These are phyloP conservation scores for Cutaneotrichosporon daszewskae DNA, from an alignment of 1,284 basidiomycete species.

Conservation along the genomic window DNA sequence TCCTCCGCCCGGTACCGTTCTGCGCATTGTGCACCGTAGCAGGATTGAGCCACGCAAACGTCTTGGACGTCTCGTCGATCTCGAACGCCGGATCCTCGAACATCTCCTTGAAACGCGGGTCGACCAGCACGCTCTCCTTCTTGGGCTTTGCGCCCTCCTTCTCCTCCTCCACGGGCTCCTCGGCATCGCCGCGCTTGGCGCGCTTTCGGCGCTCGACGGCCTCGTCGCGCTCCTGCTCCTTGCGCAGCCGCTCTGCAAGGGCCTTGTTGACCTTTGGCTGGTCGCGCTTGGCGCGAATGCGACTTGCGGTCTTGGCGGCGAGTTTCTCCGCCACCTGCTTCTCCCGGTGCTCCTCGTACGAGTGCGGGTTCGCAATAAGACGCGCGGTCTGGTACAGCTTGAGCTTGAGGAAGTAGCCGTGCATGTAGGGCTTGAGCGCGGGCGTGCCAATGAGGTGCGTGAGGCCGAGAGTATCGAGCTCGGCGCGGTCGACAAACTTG, in stretches of 20 bases:
- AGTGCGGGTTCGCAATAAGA: slow-evolving; percentile 92
- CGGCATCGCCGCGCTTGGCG: slow-evolving; percentile 45
- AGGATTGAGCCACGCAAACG: slow-evolving; percentile 88
- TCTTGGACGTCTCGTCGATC: slow-evolving; percentile 80
- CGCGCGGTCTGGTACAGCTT: slow-evolving; percentile 93
- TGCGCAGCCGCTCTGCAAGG: slow-evolving; percentile 77
- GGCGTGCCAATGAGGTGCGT: slow-evolving; percentile 91
- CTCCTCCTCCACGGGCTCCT: slow-evolving; percentile 30
- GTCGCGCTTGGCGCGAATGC: slow-evolving; percentile 76
- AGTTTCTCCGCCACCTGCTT: slow-evolving; percentile 79
- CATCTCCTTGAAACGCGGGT: slow-evolving; percentile 83
- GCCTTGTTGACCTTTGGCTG: slow-evolving; percentile 78
- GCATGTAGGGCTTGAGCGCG: slow-evolving; percentile 98
- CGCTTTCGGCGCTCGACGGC: slow-evolving; percentile 60
- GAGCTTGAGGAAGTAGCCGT: slow-evolving; percentile 95
- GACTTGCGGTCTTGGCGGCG: slow-evolving; percentile 84
- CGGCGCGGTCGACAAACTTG: slow-evolving; percentile 89
- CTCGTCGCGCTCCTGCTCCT: slow-evolving; percentile 64
- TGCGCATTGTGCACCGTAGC: slow-evolving; percentile 54
- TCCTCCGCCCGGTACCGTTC: slow-evolving; percentile 48
- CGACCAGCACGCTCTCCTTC: slow-evolving; percentile 54
- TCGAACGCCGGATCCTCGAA: slow-evolving; percentile 93
- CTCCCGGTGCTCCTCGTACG: slow-evolving; percentile 89
- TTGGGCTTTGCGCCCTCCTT: slow-evolving; percentile 43
- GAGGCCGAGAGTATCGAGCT: slow-evolving; percentile 80